Evolutionary conservation across 768 basidiomycete genomes (phyloP).

Genomic region (Asterophora lycoperdoides): DNA sequence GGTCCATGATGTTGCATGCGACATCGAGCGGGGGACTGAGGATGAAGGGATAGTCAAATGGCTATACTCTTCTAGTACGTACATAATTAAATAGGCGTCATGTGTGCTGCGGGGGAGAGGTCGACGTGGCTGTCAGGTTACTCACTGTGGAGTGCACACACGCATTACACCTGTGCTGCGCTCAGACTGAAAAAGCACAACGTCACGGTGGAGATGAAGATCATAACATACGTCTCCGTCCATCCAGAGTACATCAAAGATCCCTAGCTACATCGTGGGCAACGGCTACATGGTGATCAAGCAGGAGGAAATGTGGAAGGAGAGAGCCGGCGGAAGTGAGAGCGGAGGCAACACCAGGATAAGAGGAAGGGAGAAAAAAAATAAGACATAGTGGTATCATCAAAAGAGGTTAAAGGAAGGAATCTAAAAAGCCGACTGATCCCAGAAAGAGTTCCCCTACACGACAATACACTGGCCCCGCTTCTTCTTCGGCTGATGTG

Average conservation of each 20-base stretch:
- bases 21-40: slow-evolving; percentile 1
- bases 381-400: slow-evolving; percentile 69
- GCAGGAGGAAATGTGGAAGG: slow-evolving; percentile 23
- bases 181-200: slow-evolving; percentile 11
- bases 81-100: neutral
- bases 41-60: neutral
- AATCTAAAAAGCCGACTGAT: slow-evolving; percentile 65
- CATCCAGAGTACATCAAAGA: slow-evolving; percentile 33
- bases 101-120: neutral
- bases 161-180: slow-evolving; percentile 4
- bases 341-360: slow-evolving; percentile 29
- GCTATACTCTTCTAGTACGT: too few relatives aligned
- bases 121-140: neutral
- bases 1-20: slow-evolving; percentile 25
- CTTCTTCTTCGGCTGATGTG: slow-evolving; percentile 38
- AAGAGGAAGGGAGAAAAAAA: slow-evolving; percentile 26
- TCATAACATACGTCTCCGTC: slow-evolving; percentile 27
- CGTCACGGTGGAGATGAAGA: slow-evolving; percentile 21
- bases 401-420: slow-evolving; percentile 64
- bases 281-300: slow-evolving; percentile 20
- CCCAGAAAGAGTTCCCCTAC: slow-evolving; percentile 65
- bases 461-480: slow-evolving; percentile 65
- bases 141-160: neutral
- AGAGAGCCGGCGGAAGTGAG: slow-evolving; percentile 24
- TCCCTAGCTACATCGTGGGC: slow-evolving; percentile 26